Base-by-base conservation (phyloP, 129 eudicot species). In the Saposhnikovia divaricata region DNA sequence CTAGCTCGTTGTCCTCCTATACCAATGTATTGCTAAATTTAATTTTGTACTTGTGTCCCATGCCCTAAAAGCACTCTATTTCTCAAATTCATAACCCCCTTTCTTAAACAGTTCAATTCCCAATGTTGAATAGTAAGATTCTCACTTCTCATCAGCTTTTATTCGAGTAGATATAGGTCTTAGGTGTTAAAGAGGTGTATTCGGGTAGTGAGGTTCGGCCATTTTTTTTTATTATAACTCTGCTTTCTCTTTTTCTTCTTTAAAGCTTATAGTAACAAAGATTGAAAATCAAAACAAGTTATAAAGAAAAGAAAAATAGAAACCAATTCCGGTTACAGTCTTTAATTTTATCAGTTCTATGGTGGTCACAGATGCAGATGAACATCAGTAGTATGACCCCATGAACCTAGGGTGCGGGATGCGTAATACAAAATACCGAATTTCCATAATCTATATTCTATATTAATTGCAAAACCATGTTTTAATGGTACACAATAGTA, bases 1-100 rank as follows among this genome's bases (percentile, higher is more conserved):
- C 42, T 27, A 3, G 80, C 39, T 19, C 10, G 25, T 37, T 25
- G 25, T 57, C 48, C 11, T 38, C 37, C 53, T 15, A 42, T 51
- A 34, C 27, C 25, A 21, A 37, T 31, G 10, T 45, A 77, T 73
- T 57, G 45, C 31, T 11, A 27, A 23, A 37, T 38, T 23, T 4
- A 37, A 55, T 43, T 38, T 19, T 55, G 69, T 34, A 25, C 40
- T 65, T 77, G n/a, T 57, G 16, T 12, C 80, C 80, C 80, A 59
- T 77, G 43, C 80, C 80, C 72, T 59, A 48, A 25, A 51, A 34
- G 21, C 8, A 9, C 76, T 40, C 76, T 72, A 46, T 19, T 45
- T 72, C 51, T 6, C 6, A 48, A 48, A 14, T 48, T 48, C 1
- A 15, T 48, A 55, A 5, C 65, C 11, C 11, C 43, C 21, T 47